Conservation (phyloP, 768 basidiomycete species). For the Pisolithus microcarpus region DNA sequence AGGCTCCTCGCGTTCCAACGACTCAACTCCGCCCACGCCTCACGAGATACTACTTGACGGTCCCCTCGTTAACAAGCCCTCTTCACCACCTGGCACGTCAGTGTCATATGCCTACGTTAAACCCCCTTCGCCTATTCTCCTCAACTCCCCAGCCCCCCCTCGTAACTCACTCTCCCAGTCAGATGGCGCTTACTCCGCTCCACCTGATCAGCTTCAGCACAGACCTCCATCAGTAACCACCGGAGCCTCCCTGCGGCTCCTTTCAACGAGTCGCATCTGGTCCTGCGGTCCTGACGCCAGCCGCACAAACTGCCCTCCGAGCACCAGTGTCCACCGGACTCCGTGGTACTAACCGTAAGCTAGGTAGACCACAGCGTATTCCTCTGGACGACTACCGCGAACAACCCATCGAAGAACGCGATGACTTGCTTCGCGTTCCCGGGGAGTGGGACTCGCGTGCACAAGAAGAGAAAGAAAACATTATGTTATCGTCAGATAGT, state of each 20-base stretch:
- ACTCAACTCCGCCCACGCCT: conserved; percentile 38
- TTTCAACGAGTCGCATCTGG: conserved; percentile 66
- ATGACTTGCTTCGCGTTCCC: conserved; percentile 26
- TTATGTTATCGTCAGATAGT: conserved; percentile 21
- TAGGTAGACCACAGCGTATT: conserved; percentile 30
- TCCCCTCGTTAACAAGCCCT: conserved; percentile 16
- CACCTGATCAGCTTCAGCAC: conserved; percentile 24
- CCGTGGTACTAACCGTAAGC: conserved; percentile 28
- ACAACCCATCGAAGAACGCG: conserved; percentile 25
- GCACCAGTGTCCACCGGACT: conserved; percentile 27
- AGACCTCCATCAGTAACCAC: conserved; percentile 21
- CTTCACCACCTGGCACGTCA: conserved; percentile 20
- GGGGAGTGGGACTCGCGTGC: conserved; percentile 23
- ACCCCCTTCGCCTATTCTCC: conserved; percentile 28
- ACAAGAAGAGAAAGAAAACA: conserved; percentile 38
- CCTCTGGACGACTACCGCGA: conserved; percentile 33
- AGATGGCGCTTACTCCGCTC: conserved; percentile 46
- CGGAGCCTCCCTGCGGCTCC: conserved; percentile 34
- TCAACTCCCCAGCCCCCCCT: conserved; percentile 33
- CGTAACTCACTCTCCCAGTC: conserved; percentile 56
- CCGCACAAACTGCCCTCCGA: conserved; percentile 21
- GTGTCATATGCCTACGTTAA: conserved; percentile 16
- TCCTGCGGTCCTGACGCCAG: conserved; percentile 34
- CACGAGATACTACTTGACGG: conserved; percentile 25
- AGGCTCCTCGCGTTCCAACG: conserved; percentile 30